Base-by-base conservation (phyloP, 1,139 yeast species). In the Magnusiomyces tetraspermus region DNA sequence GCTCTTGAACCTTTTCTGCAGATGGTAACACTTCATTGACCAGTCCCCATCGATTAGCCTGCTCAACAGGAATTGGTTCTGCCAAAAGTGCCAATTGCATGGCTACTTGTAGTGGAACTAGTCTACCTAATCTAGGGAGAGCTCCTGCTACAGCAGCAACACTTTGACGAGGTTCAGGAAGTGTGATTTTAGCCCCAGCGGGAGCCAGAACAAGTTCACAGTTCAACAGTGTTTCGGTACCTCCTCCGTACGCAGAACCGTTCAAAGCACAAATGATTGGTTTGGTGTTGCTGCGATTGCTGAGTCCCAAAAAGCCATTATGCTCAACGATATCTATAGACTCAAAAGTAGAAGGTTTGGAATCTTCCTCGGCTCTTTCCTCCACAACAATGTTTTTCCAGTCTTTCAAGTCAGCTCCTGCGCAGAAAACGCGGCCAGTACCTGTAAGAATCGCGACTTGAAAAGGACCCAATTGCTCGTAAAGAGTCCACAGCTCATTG, bases 111-210 rank as follows among this genome's bases (percentile, higher is more conserved):
- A 65, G 53, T 1, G 67, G 64, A 46, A 64, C 42, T 22, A 44
- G 53, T 15, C 65, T 53, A 8, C 61, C 63, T 19, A 65, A 56
- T n/a, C 69, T 60, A 22, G 68, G 68, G 31, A 66, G 56, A 2
- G 69, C 69, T 6, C 69, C 69, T 5, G 67, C 67, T 38, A 63
- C 50, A 6, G 68, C 69, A 19, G 62, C 55, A 26, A 66, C 66
- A 11, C 69, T 68, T 4, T 66, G 56, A n/a, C 66, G 60, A 22
- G 62, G 66, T 52, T 66, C 69, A 6, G 69, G 69, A 24, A 66
- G 56, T 1, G 61, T 53, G 40, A 66, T 56, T 2, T 61, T 59
- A 4, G 68, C 68, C 1, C 57, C 47, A 22, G 55, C 50, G 5
- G 58, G 57, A 1, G 68, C 68, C 10, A 66, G 65, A 2, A 67